Conservation (phyloP, 1,284 basidiomycete genomes). For the Sphagnurus paluster region DNA sequence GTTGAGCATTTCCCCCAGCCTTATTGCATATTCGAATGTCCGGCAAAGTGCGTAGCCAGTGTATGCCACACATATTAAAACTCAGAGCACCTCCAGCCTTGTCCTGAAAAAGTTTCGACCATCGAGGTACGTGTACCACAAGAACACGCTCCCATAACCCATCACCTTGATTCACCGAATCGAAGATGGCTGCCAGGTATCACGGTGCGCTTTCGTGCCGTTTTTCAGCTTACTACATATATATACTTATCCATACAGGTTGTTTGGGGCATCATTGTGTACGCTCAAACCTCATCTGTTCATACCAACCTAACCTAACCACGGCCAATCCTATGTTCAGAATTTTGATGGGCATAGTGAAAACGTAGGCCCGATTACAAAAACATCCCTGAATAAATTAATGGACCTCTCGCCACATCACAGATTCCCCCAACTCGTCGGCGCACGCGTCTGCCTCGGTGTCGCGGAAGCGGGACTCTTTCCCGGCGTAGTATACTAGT, state of each 20-base stretch:
- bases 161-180: no score
- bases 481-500: slow-evolving; percentile 68
- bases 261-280: slow-evolving; percentile 21
- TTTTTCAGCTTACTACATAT: background rate
- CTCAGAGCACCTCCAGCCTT: slow-evolving; percentile 15
- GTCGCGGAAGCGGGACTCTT: slow-evolving; percentile 71
- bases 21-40: slow-evolving; percentile 62
- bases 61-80: background rate
- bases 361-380: slow-evolving; percentile 41
- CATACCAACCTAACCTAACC: background rate
- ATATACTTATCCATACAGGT: slow-evolving; percentile 7
- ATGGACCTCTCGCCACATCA: background rate
- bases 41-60: slow-evolving; percentile 46
- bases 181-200: slow-evolving; percentile 24
- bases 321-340: no score
- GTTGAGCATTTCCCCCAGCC: slow-evolving; percentile 37
- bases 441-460: slow-evolving; percentile 59
- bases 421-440: slow-evolving; percentile 64
- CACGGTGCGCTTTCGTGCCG: slow-evolving; percentile 14
- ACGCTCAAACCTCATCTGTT: background rate
- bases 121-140: slow-evolving; percentile 13
- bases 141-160: background rate
- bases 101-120: slow-evolving; percentile 24
- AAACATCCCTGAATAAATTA: background rate
- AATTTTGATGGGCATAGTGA: slow-evolving; percentile 65